Conservation (phyloP, 2,329 filamentous ascomycete genomes). For the Verticillium klebahnii region DNA sequence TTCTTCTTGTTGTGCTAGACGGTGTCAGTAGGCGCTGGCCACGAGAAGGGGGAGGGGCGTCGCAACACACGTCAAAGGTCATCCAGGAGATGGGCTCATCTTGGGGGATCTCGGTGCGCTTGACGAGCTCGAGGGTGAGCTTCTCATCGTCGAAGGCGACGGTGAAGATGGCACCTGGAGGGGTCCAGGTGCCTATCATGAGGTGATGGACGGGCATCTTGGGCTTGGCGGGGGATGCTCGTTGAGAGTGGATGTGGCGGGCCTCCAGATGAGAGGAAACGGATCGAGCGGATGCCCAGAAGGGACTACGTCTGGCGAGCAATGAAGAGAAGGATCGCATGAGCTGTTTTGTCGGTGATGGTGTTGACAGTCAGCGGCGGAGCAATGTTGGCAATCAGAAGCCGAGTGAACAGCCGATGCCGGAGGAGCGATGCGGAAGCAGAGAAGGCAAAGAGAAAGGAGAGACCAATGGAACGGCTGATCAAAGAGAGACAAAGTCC, state of each 20-base stretch:
- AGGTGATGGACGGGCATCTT: conserved; percentile 78
- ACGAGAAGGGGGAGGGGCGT: background rate
- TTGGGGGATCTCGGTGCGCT: conserved; percentile 74
- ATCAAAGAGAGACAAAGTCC: background rate
- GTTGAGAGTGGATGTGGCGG: background rate
- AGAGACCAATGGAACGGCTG: background rate
- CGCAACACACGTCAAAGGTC: conserved; percentile 71
- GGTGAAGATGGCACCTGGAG: conserved; percentile 84
- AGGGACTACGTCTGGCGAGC: background rate
- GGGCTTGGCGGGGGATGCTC: background rate
- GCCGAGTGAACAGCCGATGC: background rate
- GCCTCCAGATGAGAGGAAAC: background rate
- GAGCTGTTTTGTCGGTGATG: background rate
- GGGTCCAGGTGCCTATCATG: conserved; percentile 90
- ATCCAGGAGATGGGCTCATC: conserved; percentile 93
- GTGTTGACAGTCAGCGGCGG: background rate
- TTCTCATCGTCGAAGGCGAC: conserved; percentile 83
- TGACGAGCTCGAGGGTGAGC: conserved; percentile 68
- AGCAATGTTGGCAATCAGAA: background rate
- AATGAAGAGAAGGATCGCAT: background rate
- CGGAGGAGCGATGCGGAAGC: background rate
- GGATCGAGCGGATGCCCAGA: background rate
- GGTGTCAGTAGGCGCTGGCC: background rate
- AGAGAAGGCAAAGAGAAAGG: background rate
- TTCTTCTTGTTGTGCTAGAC: conserved; percentile 71